Conservation (phyloP, 495 filamentous ascomycete species). For the Hypoxylon crocopeplum region DNA sequence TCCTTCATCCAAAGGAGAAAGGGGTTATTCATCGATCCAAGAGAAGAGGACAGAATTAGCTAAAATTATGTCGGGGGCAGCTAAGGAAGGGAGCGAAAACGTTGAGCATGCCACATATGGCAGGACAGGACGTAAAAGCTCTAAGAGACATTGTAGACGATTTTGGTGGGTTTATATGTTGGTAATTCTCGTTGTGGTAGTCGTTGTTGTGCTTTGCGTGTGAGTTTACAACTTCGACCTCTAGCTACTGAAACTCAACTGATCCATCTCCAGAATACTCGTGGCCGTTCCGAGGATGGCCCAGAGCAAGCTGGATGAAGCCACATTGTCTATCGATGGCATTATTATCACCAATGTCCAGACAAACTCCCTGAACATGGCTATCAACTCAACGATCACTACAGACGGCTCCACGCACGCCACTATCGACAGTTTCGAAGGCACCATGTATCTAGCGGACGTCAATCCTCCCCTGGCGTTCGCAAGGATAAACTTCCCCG, state of each 20-base stretch:
- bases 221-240: conserved; percentile 54
- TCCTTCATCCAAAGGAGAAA: neutral
- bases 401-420: conserved; percentile 60
- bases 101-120: neutral
- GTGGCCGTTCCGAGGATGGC: conserved; percentile 77
- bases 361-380: conserved; percentile 62
- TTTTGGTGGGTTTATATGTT: conserved; percentile 80
- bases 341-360: conserved; percentile 67
- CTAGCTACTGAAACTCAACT: neutral
- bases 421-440: conserved; percentile 48
- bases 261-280: conserved; percentile 62
- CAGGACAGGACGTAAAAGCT: neutral
- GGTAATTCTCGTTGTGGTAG: conserved; percentile 59
- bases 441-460: conserved; percentile 60
- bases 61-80: conserved; percentile 10
- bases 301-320: conserved; percentile 69
- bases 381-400: conserved; percentile 59
- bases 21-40: neutral
- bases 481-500: conserved; percentile 58
- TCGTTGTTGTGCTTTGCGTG: conserved; percentile 70
- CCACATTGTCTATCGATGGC: conserved; percentile 64
- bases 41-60: neutral
- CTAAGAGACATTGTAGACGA: conserved; percentile 50
- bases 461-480: conserved; percentile 62
- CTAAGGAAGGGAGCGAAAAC: neutral